phyloP scores from a whole-genome alignment of 2,329 filamentous ascomycete species.

The Aspergillus vadensis region DNA sequence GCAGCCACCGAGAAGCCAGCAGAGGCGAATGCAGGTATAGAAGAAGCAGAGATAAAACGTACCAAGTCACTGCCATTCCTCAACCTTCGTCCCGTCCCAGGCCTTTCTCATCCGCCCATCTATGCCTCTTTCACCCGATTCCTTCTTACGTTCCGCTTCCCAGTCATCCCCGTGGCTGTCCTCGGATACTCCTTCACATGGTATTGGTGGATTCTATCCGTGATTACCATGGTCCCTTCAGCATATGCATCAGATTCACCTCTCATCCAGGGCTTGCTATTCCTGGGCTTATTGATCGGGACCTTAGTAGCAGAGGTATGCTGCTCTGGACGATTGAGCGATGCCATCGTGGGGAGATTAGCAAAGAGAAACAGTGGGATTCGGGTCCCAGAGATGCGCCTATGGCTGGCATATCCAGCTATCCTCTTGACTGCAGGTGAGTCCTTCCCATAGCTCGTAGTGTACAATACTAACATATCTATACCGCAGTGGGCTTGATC shows the following conservation, averaged over 20 bases:
- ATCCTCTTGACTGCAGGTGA: slow-evolving; percentile 48
- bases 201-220: slow-evolving; percentile 60
- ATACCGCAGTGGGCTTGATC: slow-evolving; percentile 47
- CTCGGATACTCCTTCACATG: slow-evolving; percentile 55
- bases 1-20: slow-evolving; percentile 19
- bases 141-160: slow-evolving; percentile 50
- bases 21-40: not conserved
- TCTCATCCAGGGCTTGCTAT: slow-evolving; percentile 56
- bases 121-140: slow-evolving; percentile 53
- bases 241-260: slow-evolving; percentile 54
- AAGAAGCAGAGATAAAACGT: slow-evolving; percentile 22
- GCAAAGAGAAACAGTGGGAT: slow-evolving; percentile 48
- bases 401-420: slow-evolving; percentile 60
- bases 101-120: slow-evolving; percentile 54
- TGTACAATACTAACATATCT: not conserved
- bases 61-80: slow-evolving; percentile 50
- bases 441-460: slow-evolving; percentile 6
- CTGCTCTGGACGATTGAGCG: slow-evolving; percentile 57
- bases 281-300: slow-evolving; percentile 57
- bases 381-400: slow-evolving; percentile 56
- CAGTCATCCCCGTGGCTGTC: slow-evolving; percentile 50
- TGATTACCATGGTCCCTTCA: slow-evolving; percentile 56
- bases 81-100: slow-evolving; percentile 52
- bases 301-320: slow-evolving; percentile 55
- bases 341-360: slow-evolving; percentile 52